These are phyloP conservation scores for Endoconidiophora laricicola DNA, from an alignment of 2,329 filamentous ascomycete species.

Conservation along the genomic window DNA sequence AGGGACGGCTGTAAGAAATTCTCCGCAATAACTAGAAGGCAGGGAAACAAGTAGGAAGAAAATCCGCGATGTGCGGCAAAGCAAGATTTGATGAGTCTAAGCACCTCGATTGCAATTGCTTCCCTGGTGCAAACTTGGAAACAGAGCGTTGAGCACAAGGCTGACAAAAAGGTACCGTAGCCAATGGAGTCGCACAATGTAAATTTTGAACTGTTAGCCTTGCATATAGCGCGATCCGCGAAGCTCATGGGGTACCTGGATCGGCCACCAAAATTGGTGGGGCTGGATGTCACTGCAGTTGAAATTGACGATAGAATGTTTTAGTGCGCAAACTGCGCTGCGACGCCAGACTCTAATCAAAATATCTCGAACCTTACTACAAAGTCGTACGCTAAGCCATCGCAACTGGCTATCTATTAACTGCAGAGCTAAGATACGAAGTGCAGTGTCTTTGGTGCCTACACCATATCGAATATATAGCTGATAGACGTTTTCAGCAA, in stretches of 20 bases:
- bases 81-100: neutral
- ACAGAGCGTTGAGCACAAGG: neutral
- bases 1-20: too few species aligned
- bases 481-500: too few species aligned
- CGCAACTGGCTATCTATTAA: too few species aligned
- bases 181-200: constrained; percentile 2
- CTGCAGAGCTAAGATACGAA: too few species aligned
- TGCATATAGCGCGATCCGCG: constrained; percentile 6
- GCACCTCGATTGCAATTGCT: neutral
- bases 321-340: too few species aligned
- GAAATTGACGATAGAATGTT: too few species aligned
- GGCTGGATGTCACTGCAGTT: neutral
- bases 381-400: too few species aligned
- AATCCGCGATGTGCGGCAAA: neutral
- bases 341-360: too few species aligned
- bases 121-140: neutral
- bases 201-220: constrained; percentile 7
- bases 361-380: too few species aligned
- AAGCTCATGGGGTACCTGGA: neutral
- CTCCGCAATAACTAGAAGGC: neutral
- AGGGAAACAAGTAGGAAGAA: neutral
- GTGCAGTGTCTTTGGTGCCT: too few species aligned
- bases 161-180: constrained; percentile 7
- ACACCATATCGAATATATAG: too few species aligned
- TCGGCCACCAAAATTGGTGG: constrained; percentile 6